These are phyloP conservation scores for Zygosaccharomyces pseudorouxii DNA, from an alignment of 805 yeast species.

Conservation along the genomic window DNA sequence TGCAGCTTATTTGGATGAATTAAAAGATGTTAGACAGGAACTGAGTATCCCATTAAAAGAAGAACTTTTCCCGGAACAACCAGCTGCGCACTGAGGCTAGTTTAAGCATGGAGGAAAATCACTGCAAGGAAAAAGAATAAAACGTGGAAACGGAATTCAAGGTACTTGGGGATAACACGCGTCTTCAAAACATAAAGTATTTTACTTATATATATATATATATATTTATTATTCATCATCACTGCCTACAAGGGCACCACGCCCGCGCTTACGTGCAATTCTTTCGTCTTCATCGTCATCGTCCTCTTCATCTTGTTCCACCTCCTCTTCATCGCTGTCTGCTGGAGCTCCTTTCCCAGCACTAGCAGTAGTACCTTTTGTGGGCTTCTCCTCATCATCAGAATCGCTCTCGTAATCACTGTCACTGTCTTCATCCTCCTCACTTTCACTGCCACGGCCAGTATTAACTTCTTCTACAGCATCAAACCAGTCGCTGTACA, in stretches of 20 bases:
- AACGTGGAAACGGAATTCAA: neutral
- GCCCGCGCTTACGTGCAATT: constrained; percentile 10
- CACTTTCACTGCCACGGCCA: constrained; percentile 34
- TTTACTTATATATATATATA: neutral
- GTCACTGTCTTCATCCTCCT: constrained; percentile 31
- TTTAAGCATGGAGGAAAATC: neutral
- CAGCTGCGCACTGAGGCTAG: constrained; percentile 9
- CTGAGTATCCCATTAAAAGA: constrained; percentile 91
- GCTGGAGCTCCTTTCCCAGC: constrained; percentile 24
- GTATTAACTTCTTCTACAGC: constrained; percentile 71
- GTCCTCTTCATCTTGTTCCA: constrained; percentile 19
- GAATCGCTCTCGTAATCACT: constrained; percentile 38
- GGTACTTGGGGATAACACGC: neutral
- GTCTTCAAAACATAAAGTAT: neutral
- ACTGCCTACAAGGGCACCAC: constrained; percentile 21
- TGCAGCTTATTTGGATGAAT: constrained; percentile 91
- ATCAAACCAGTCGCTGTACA: constrained; percentile 96
- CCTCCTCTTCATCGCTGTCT: constrained; percentile 23
- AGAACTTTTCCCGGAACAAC: constrained; percentile 53
- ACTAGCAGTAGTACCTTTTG: constrained; percentile 21
- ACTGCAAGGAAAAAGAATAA: neutral
- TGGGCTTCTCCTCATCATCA: constrained; percentile 29
- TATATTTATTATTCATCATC: constrained; percentile 20
- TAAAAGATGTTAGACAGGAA: constrained; percentile 85
- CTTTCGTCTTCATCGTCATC: constrained; percentile 23